phyloP scores from a whole-genome alignment of 2,329 filamentous ascomycete genomes.

The Stagonosporopsis tanaceti region DNA sequence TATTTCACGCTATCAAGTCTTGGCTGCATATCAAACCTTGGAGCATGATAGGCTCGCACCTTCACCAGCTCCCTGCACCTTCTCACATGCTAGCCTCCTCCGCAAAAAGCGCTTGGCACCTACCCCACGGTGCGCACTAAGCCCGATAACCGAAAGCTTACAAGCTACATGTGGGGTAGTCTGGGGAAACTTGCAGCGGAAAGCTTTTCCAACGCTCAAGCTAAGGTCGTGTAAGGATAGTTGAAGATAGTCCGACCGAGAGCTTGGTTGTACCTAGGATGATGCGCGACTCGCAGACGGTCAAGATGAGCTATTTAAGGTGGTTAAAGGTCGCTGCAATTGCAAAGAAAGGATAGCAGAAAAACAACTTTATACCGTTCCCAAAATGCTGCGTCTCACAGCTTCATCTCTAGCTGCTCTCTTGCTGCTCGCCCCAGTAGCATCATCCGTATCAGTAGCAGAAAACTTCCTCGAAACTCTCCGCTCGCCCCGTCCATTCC shows the following conservation, averaged over 20 bases:
- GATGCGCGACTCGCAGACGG: neutral
- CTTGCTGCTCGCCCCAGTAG: constrained; percentile 8
- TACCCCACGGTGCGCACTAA: constrained; percentile 2
- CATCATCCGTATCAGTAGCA: constrained; percentile 16
- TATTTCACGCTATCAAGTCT: neutral
- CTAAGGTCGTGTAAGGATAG: constrained; percentile 1
- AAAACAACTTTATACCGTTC: neutral
- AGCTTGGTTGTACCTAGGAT: neutral
- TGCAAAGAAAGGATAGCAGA: neutral
- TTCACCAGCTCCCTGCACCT: neutral
- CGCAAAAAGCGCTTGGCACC: constrained; percentile 5
- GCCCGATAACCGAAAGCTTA: constrained; percentile 9
- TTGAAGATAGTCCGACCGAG: neutral
- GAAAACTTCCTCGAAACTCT: constrained; percentile 24
- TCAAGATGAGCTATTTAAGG: constrained; percentile 1
- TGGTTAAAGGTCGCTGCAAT: neutral
- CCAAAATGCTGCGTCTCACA: constrained; percentile 9
- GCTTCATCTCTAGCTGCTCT: constrained; percentile 6
- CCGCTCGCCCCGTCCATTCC: constrained; percentile 21
- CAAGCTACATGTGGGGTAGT: constrained; percentile 12
- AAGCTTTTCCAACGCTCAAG: constrained; percentile 15
- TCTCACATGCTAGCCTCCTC: neutral
- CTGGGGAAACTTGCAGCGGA: constrained; percentile 18
- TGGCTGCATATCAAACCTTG: neutral
- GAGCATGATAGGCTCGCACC: constrained; percentile 4